These are phyloP conservation scores for Suaeda aralocaspica DNA, from an alignment of 148 eudicot species.

Conservation along the genomic window DNA sequence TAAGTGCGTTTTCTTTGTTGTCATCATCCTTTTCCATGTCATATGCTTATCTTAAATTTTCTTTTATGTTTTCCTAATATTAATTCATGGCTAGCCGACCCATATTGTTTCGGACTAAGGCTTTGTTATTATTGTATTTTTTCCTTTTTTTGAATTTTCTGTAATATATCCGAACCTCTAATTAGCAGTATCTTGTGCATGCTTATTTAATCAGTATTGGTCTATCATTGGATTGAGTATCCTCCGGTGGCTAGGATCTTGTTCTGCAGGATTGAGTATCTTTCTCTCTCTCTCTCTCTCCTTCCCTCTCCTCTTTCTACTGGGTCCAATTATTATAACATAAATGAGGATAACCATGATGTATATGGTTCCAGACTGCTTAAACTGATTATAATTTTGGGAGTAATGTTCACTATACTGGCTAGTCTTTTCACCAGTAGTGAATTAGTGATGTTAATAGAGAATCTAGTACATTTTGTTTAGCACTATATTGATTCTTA, in stretches of 20 bases:
- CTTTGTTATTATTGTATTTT: no score
- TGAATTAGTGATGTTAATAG: background rate
- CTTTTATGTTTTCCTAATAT: no score
- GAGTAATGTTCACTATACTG: background rate
- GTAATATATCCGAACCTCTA: no score
- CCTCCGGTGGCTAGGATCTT: no score
- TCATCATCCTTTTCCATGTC: background rate
- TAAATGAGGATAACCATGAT: background rate
- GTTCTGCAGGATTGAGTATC: no score
- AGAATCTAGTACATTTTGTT: background rate
- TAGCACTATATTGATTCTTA: background rate
- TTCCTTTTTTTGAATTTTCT: no score
- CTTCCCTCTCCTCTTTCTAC: no score
- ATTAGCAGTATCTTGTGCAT: background rate
- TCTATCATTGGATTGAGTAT: no score
- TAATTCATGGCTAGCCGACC: no score
- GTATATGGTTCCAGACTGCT: background rate
- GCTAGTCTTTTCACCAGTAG: background rate
- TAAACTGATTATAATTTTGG: background rate
- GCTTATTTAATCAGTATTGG: background rate
- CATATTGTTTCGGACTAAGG: no score
- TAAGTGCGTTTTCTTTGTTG: slow-evolving; percentile 46
- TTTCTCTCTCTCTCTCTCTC: no score
- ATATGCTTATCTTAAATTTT: background rate
- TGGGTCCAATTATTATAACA: background rate